These are phyloP conservation scores for Fraxinus nigra DNA, from an alignment of 305 asterid genomes.

Conservation along the genomic window DNA sequence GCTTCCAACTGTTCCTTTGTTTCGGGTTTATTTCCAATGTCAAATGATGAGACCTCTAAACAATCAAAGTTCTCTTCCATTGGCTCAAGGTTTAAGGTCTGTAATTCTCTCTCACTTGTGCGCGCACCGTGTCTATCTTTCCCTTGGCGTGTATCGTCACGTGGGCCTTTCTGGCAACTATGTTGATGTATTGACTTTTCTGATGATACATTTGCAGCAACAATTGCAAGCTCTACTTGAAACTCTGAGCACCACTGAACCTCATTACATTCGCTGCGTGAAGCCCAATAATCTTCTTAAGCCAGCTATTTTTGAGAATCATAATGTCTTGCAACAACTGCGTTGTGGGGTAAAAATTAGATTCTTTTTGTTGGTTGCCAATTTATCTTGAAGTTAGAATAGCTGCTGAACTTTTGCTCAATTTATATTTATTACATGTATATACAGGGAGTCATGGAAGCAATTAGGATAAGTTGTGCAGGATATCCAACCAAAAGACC, in stretches of 20 bases:
- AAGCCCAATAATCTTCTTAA: constrained; percentile 97
- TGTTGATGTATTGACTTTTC: constrained; percentile 21
- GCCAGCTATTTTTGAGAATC: constrained; percentile 96
- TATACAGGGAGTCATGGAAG: constrained; percentile 98
- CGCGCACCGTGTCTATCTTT: background rate
- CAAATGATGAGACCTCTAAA: constrained; percentile 80
- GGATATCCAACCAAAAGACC: constrained; percentile 96
- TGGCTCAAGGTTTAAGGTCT: constrained; percentile 93
- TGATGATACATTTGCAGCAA: constrained; percentile 63
- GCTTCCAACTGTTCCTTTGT: constrained; percentile 84
- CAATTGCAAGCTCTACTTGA: constrained; percentile 88
- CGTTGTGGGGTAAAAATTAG: constrained; percentile 83
- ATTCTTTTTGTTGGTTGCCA: constrained; percentile 15
- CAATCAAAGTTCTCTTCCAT: constrained; percentile 95
- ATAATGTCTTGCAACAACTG: constrained; percentile 90
- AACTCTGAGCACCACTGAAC: constrained; percentile 83
- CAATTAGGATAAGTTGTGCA: constrained; percentile 97
- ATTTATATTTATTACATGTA: constrained; percentile 13
- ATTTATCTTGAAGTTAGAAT: constrained; percentile 11
- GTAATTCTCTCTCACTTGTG: constrained; percentile 3
- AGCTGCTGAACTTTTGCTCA: constrained; percentile 11
- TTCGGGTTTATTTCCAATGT: constrained; percentile 69
- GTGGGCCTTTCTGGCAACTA: constrained; percentile 16
- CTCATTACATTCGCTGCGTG: constrained; percentile 92
- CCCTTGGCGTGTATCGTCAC: background rate